phyloP scores from a whole-genome alignment of 495 filamentous ascomycete genomes.

The Aspergillus sclerotiicarbonarius region DNA sequence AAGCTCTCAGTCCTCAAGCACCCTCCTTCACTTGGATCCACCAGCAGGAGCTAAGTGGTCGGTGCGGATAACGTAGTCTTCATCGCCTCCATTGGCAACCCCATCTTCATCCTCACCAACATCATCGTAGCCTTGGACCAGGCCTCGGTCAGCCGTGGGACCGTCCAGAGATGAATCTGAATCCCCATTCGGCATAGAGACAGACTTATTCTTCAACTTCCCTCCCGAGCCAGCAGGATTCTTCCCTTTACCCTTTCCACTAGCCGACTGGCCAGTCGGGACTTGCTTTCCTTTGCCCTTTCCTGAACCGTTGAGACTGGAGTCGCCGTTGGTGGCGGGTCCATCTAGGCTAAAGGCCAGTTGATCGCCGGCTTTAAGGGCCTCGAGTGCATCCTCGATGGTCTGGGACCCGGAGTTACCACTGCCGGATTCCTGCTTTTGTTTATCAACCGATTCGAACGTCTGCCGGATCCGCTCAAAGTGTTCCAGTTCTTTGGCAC shows the following conservation, averaged over 20 bases:
- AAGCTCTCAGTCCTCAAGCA: not conserved
- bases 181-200: constrained; percentile 21
- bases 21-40: constrained; percentile 3
- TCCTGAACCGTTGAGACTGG: constrained; percentile 6
- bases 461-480: constrained; percentile 78
- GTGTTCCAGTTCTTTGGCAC: constrained; percentile 86
- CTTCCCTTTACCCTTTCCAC: constrained; percentile 42
- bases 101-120: constrained; percentile 37
- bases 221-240: constrained; percentile 23
- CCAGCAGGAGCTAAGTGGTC: constrained; percentile 33
- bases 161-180: constrained; percentile 43
- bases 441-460: constrained; percentile 65
- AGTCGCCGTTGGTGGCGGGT: constrained; percentile 34
- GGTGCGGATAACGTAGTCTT: constrained; percentile 49
- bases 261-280: constrained; percentile 29
- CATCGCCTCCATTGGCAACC: constrained; percentile 43
- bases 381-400: constrained; percentile 40
- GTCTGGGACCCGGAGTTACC: constrained; percentile 26
- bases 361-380: constrained; percentile 29
- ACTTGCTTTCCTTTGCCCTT: constrained; percentile 34
- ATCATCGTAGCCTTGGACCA: constrained; percentile 22
- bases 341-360: constrained; percentile 17
- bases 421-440: constrained; percentile 31
- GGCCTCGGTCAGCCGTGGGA: constrained; percentile 7
- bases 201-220: constrained; percentile 54